phyloP scores from a whole-genome alignment of 805 yeast species.

The Kockiozyma suomiensis region DNA sequence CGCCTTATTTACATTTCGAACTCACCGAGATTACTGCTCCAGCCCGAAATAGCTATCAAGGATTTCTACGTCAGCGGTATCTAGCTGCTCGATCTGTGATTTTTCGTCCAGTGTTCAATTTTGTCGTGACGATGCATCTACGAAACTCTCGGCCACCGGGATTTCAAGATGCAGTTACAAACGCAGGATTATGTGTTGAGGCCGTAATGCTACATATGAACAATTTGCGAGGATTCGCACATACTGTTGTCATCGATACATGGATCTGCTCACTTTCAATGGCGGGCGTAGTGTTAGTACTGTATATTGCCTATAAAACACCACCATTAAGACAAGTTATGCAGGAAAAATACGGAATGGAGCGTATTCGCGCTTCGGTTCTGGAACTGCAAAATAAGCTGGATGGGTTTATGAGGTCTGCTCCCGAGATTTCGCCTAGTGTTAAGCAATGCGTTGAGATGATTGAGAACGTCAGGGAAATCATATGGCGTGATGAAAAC shows the following conservation, averaged over 20 bases:
- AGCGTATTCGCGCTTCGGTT: background rate
- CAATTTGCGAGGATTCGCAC: conserved; percentile 24
- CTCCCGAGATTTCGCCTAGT: conserved; percentile 3
- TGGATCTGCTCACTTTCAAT: conserved; percentile 32
- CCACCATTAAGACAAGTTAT: conserved; percentile 10
- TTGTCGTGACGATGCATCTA: conserved; percentile 21
- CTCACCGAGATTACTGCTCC: conserved; percentile 10
- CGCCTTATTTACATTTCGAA: conserved; percentile 19
- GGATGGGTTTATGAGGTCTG: conserved; percentile 6
- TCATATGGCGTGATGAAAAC: background rate
- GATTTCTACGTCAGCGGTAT: conserved; percentile 32
- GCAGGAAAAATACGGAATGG: conserved; percentile 12
- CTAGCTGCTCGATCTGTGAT: conserved; percentile 31
- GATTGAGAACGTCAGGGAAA: background rate
- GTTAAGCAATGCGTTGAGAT: background rate
- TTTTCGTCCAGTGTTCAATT: conserved; percentile 27
- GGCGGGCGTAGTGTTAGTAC: conserved; percentile 21
- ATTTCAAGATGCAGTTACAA: conserved; percentile 6
- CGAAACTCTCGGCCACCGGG: conserved; percentile 3
- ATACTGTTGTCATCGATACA: conserved; percentile 30
- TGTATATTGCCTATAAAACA: conserved; percentile 24
- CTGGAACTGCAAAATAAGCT: background rate
- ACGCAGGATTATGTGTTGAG: conserved; percentile 19
- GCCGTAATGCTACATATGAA: conserved; percentile 28
- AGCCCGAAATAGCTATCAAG: conserved; percentile 21